phyloP scores from a whole-genome alignment of 768 basidiomycete species.

The Leccinum uliginosum region DNA sequence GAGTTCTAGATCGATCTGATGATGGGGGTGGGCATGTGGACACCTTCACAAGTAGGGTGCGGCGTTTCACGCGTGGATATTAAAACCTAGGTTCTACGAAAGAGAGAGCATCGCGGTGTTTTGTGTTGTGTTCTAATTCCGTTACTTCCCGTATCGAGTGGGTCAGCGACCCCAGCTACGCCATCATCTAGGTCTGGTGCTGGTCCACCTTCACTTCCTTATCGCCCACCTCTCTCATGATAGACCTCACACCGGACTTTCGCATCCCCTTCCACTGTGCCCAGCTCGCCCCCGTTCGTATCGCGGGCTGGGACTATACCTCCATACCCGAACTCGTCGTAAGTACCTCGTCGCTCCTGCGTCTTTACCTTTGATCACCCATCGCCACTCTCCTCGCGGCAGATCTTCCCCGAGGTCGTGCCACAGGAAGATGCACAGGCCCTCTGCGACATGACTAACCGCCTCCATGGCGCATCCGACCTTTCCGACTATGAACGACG shows the following conservation, averaged over 20 bases:
- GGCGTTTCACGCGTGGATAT: not conserved
- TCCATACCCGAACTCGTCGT: slow-evolving; percentile 25
- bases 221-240: slow-evolving; percentile 5
- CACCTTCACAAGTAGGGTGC: not conserved
- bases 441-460: slow-evolving; percentile 15
- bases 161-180: not conserved
- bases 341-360: slow-evolving; percentile 6
- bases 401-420: slow-evolving; percentile 23
- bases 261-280: slow-evolving; percentile 27
- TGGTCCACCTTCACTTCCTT: not conserved
- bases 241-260: slow-evolving; percentile 22
- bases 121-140: slow-evolving; percentile 4
- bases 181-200: not conserved
- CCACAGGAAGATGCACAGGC: slow-evolving; percentile 19
- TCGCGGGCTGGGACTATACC: slow-evolving; percentile 28
- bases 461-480: slow-evolving; percentile 15
- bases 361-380: not conserved
- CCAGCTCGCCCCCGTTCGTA: slow-evolving; percentile 26
- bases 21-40: slow-evolving; percentile 15
- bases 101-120: not conserved
- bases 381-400: not conserved
- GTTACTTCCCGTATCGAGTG: slow-evolving; percentile 9
- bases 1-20: not conserved
- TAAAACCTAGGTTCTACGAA: not conserved
- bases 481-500: slow-evolving; percentile 17